A percentile compares a stretch with the other conserved stretches of the same genome.
These are phyloP conservation scores for Cladosporium colombiae DNA, from an alignment of 2,329 filamentous ascomycete genomes.

Conservation along the genomic window DNA sequence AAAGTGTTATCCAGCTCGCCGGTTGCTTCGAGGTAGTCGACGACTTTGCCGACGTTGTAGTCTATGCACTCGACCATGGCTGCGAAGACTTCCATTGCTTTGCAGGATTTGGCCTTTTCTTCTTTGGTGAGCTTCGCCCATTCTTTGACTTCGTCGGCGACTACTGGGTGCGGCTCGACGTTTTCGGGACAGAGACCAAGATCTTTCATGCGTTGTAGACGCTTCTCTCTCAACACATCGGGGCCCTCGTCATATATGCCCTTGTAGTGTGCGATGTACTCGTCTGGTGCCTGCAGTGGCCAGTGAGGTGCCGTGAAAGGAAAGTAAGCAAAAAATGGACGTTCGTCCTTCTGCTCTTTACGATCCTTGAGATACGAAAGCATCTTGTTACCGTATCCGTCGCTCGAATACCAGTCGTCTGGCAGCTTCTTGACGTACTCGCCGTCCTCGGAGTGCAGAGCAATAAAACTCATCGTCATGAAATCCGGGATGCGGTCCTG, in stretches of 20 bases:
- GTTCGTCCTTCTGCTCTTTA: constrained; percentile 38
- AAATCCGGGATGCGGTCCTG: constrained; percentile 42
- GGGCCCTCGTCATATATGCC: constrained; percentile 64
- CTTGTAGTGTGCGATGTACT: constrained; percentile 58
- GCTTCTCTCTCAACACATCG: constrained; percentile 54
- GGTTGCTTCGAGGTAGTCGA: constrained; percentile 56
- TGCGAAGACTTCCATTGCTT: constrained; percentile 63
- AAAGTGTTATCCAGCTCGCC: constrained; percentile 66
- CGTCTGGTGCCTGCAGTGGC: constrained; percentile 61
- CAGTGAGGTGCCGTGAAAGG: constrained; percentile 66
- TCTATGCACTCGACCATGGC: constrained; percentile 67
- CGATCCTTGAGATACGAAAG: constrained; percentile 41
- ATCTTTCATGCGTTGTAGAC: constrained; percentile 58
- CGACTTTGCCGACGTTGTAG: constrained; percentile 57
- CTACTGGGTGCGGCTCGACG: constrained; percentile 54
- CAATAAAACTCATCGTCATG: constrained; percentile 46
- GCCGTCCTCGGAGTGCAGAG: constrained; percentile 42
- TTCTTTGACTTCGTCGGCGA: constrained; percentile 51
- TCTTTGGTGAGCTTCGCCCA: constrained; percentile 52
- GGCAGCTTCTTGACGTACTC: constrained; percentile 43
- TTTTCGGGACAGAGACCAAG: constrained; percentile 57
- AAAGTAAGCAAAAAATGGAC: constrained; percentile 61
- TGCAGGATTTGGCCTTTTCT: constrained; percentile 51
- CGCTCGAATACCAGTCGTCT: constrained; percentile 41
- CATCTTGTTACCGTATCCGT: constrained; percentile 45